Evolutionary conservation across 768 basidiomycete genomes (phyloP).

Genomic region (Exidia glandulosa): DNA sequence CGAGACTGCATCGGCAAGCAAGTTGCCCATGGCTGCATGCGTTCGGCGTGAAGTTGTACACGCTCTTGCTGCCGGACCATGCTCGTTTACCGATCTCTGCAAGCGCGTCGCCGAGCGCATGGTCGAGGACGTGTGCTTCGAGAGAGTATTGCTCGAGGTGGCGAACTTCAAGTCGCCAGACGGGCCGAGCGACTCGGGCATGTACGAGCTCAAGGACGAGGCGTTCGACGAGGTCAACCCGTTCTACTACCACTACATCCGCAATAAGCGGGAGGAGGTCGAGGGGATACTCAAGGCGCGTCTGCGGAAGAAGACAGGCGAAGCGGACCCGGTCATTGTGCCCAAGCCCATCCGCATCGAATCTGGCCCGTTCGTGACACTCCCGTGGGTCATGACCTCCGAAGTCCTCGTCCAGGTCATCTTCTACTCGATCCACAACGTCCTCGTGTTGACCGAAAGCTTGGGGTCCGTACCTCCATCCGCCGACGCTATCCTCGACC

Average conservation of each 20-base stretch:
- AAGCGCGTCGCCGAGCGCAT: constrained; percentile 86
- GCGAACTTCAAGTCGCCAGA: constrained; percentile 78
- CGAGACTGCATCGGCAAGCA: constrained; percentile 66
- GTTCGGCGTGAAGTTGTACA: constrained; percentile 84
- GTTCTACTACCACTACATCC: constrained; percentile 90
- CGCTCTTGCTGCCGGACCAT: constrained; percentile 76
- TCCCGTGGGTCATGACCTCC: constrained; percentile 56
- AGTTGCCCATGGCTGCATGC: constrained; percentile 48
- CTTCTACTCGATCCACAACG: constrained; percentile 72
- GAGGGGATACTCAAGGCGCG: constrained; percentile 62
- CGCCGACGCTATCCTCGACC: constrained; percentile 84
- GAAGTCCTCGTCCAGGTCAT: constrained; percentile 68
- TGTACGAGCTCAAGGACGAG: constrained; percentile 82
- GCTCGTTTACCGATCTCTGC: constrained; percentile 81
- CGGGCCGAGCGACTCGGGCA: constrained; percentile 61
- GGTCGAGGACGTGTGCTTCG: constrained; percentile 74
- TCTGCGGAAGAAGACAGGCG: constrained; percentile 51
- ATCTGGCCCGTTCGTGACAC: constrained; percentile 54
- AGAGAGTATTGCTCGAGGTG: constrained; percentile 64
- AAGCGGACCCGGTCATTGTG: constrained; percentile 58
- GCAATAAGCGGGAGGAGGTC: constrained; percentile 89
- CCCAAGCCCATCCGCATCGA: constrained; percentile 59
- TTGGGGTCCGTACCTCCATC: constrained; percentile 55
- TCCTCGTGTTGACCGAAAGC: constrained; percentile 52
- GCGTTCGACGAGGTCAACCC: constrained; percentile 83